Conservation (phyloP, 192 early-diverging fungal genomes). For the Oehlia diaphana region DNA sequence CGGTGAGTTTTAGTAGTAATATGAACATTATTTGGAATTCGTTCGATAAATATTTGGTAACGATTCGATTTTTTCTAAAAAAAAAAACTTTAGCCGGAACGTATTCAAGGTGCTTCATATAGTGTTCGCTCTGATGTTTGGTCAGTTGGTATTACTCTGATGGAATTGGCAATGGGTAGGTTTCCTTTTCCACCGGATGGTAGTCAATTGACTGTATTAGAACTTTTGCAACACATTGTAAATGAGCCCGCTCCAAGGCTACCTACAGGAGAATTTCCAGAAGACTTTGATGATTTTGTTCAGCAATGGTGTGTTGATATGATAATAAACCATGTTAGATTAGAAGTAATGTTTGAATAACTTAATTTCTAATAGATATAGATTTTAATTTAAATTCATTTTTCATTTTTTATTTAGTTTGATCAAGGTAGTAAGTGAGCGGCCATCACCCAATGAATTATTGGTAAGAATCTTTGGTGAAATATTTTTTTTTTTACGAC, state of each 20-base stretch:
- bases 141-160: conserved; percentile 78
- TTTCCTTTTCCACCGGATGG: conserved; percentile 73
- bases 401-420: conserved; percentile 39
- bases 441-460: conserved; percentile 67
- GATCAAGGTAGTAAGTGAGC: conserved; percentile 53
- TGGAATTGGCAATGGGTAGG: conserved; percentile 77
- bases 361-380: neutral
- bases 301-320: conserved; percentile 57
- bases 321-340: no score
- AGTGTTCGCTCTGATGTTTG: conserved; percentile 82
- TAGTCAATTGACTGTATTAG: conserved; percentile 78
- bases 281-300: conserved; percentile 77
- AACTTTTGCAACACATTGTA: conserved; percentile 90
- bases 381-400: neutral
- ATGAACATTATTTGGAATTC: neutral
- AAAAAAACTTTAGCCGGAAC: conserved; percentile 59
- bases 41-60: neutral
- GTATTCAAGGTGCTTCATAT: conserved; percentile 77
- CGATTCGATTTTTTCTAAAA: neutral
- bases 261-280: conserved; percentile 71
- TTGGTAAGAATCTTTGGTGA: conserved; percentile 44
- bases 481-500: neutral
- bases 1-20: conserved; percentile 46
- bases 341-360: neutral
- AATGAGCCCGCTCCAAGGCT: conserved; percentile 84